Percentiles rank a stretch among this genome's conserved stretches.
phyloP scores from a whole-genome alignment of 352 stramenopile species.

The Thalassiosira livingstoniorum region DNA sequence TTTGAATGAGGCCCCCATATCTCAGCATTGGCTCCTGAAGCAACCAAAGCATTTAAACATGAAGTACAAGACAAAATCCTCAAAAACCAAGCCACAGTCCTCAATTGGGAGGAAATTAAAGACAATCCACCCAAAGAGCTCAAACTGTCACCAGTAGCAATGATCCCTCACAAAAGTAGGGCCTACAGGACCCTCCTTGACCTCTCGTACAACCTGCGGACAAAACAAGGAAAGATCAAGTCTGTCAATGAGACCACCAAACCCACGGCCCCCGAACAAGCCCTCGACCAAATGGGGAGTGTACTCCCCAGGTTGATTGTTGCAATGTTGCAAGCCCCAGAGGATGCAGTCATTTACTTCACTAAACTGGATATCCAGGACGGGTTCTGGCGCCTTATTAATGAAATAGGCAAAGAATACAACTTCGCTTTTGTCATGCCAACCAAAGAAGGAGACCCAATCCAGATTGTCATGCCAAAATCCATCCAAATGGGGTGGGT shows the following conservation, averaged over 20 bases:
- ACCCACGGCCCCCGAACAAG: slow-evolving; percentile 5
- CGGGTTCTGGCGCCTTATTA: slow-evolving; percentile 12
- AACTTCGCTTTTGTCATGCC: slow-evolving; percentile 30
- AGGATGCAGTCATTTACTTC: slow-evolving; percentile 4
- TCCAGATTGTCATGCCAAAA: not conserved
- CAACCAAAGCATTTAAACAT: too few species aligned
- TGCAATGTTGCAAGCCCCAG: not conserved
- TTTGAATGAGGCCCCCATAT: not conserved
- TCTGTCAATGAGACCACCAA: slow-evolving; percentile 23
- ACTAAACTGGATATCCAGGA: slow-evolving; percentile 23
- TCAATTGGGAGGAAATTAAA: too few species aligned
- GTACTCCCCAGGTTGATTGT: slow-evolving; percentile 6
- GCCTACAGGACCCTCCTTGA: slow-evolving; percentile 21
- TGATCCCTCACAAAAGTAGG: slow-evolving; percentile 31
- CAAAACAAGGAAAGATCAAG: not conserved
- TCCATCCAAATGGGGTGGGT: slow-evolving; percentile 28
- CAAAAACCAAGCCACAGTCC: too few species aligned
- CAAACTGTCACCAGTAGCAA: slow-evolving; percentile 32
- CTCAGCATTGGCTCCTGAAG: too few species aligned
- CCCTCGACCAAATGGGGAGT: slow-evolving; percentile 14
- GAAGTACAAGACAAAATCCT: too few species aligned
- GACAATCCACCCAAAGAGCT: slow-evolving; percentile 10
- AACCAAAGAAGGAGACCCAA: not conserved
- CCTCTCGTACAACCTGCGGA: not conserved
- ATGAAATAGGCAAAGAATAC: slow-evolving; percentile 12